Conservation (phyloP, 2,329 filamentous ascomycete genomes). For the Fusarium tanahbumbuense region DNA sequence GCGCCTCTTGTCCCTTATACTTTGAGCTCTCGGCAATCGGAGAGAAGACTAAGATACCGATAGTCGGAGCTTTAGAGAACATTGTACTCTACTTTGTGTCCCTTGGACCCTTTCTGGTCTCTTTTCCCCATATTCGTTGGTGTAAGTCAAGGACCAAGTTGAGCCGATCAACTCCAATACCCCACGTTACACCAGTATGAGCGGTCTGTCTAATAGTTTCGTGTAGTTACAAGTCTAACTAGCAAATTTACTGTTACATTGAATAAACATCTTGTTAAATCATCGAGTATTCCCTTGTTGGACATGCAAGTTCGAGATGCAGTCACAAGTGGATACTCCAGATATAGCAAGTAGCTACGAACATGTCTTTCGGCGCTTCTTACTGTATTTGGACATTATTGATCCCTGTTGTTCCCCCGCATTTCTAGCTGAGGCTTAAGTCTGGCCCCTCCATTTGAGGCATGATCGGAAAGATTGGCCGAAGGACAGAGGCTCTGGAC, state of each 20-base stretch:
- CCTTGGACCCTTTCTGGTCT: not conserved
- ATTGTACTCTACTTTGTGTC: not conserved
- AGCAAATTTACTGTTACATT: not conserved
- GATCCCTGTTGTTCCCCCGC: conserved; percentile 11
- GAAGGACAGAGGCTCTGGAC: not conserved
- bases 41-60: not conserved
- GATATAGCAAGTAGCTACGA: conserved; percentile 20
- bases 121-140: not conserved
- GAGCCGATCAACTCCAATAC: not conserved
- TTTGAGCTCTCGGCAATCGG: not conserved
- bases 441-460: not conserved
- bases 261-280: not conserved
- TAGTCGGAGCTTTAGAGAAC: conserved; percentile 18
- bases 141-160: conserved; percentile 4
- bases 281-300: not conserved
- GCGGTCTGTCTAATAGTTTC: not conserved
- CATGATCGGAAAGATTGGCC: conserved; percentile 20
- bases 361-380: conserved; percentile 20
- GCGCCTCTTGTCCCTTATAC: conserved; percentile 32
- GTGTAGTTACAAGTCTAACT: not conserved
- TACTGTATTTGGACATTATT: conserved; percentile 19
- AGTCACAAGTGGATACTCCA: conserved; percentile 9
- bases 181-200: not conserved
- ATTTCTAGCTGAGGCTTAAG: conserved; percentile 15
- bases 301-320: not conserved